Evolutionary conservation across 805 yeast species (phyloP), one percentile per base, ranked within the genome.

Genomic region (Saturnispora kantuleensis): DNA sequence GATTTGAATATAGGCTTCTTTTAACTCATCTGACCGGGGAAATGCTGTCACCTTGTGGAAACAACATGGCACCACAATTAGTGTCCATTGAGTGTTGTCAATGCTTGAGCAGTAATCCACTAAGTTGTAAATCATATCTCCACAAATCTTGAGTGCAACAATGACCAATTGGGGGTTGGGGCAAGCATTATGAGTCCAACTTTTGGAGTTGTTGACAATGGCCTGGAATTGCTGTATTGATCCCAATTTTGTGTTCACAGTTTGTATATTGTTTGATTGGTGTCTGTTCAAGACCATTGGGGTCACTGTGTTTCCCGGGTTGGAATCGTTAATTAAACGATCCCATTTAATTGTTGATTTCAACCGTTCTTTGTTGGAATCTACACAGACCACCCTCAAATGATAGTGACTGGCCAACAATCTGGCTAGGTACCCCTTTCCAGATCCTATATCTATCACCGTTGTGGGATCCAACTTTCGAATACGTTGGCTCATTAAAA

Each of bases 401-500:
- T 48, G 21, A 41, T 46, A 53, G 11, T 49, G 39, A 38, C 52
- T 52, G 1, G 51, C 45, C 10, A 61, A 38, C 4, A 61, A 41
- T 12, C 64, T 46, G 3, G 58, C 52, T 17, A 61, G 37, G 36
- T 58, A 56, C 7, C 64, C 64, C 38, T 59, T 61, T 4, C 65
- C 65, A 1, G 64, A 56, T 8, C 60, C 65, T 15, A 61, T 46
- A 36, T 61, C 65, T 10, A 59, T 39, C 0, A 57, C 41, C 4
- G 29, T 28, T 5, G 28, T 13, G 15, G 32, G 33, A 28, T 31
- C 3, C n/a, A n/a, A 11, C 16, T n/a, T 4, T 11, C n/a, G 4
- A 4, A 31, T 26, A 28, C 26, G 12, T 16, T 31, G 15, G 21
- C 43, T 31, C 5, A 21, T 13, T n/a, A 16, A 18, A 10, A 34